Conservation (phyloP, 202 grass and related monocot genomes). For the Schoenoplectus tabernaemontani region DNA sequence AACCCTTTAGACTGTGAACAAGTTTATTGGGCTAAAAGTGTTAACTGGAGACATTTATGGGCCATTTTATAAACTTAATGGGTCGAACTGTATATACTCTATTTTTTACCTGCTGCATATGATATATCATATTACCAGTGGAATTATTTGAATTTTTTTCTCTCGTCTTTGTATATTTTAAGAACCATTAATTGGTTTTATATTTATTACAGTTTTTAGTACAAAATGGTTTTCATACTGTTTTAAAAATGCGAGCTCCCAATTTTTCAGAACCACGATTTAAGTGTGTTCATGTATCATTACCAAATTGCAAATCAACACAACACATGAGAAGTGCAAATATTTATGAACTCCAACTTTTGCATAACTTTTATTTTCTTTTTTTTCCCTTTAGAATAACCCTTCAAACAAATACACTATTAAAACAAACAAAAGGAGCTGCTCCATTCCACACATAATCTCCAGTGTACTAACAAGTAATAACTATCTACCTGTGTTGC, state of each 20-base stretch:
- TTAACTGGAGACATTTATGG: not conserved
- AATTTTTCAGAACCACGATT: too few relatives aligned
- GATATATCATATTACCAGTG: too few relatives aligned
- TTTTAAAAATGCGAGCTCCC: not conserved
- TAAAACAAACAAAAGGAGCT: not conserved
- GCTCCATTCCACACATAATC: not conserved
- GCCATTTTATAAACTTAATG: not conserved
- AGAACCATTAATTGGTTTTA: too few relatives aligned
- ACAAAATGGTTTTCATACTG: too few relatives aligned
- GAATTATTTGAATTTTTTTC: too few relatives aligned
- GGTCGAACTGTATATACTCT: too few relatives aligned
- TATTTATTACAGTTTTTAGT: too few relatives aligned
- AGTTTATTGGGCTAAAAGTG: not conserved
- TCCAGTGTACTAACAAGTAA: conserved; percentile 4
- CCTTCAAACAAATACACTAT: conserved; percentile 15
- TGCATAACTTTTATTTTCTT: not conserved
- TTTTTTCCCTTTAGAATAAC: not conserved
- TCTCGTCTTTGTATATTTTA: too few relatives aligned
- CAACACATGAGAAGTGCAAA: not conserved
- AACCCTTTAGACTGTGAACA: not conserved
- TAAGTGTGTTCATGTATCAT: too few relatives aligned
- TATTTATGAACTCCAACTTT: not conserved
- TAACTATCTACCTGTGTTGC: conserved; percentile 17
- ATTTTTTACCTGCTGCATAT: too few relatives aligned
- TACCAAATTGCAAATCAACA: not conserved